Percentiles rank a stretch among this genome's conserved stretches.
phyloP scores from a whole-genome alignment of 768 basidiomycete species.

The Macrocybe gigantea region DNA sequence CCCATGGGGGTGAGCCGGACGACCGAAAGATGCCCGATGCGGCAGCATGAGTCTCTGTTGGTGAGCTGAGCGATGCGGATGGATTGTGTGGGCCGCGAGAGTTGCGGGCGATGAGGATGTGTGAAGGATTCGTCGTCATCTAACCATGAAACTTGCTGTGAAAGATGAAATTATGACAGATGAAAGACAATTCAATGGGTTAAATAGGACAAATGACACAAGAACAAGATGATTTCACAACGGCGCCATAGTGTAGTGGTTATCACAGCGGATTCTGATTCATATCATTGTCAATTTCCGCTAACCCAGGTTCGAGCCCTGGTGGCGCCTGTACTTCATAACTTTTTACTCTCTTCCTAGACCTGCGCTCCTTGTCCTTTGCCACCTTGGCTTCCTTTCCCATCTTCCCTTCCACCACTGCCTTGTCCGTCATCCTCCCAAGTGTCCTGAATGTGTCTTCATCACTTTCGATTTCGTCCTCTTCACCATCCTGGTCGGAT shows the following conservation, averaged over 20 bases:
- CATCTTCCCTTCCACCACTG: constrained; percentile 16
- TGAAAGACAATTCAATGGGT: no score
- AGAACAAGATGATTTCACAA: neutral
- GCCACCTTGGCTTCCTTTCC: constrained; percentile 15
- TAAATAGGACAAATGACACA: no score
- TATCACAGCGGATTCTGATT: constrained; percentile 24
- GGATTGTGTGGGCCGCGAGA: constrained; percentile 73
- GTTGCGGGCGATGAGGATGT: constrained; percentile 84
- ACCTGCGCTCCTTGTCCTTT: constrained; percentile 14
- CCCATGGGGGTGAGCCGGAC: constrained; percentile 74
- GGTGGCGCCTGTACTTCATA: constrained; percentile 27
- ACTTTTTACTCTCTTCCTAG: constrained; percentile 8
- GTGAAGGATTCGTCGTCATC: constrained; percentile 75
- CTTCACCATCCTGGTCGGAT: constrained; percentile 12
- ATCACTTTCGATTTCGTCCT: constrained; percentile 18
- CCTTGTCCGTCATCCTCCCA: constrained; percentile 20
- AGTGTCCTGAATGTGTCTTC: constrained; percentile 19
- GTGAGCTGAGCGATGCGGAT: constrained; percentile 76
- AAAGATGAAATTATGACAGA: no score
- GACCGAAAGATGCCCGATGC: constrained; percentile 81
- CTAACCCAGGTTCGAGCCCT: constrained; percentile 44
- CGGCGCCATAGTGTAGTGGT: constrained; percentile 24
- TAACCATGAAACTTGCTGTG: constrained; percentile 4
- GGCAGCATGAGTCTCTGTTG: constrained; percentile 84
- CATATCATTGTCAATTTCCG: constrained; percentile 16